Evolutionary conservation across 78 protist species (phyloP), one percentile per base, ranked within the genome.

Genomic region (Bigelowiella natans): DNA sequence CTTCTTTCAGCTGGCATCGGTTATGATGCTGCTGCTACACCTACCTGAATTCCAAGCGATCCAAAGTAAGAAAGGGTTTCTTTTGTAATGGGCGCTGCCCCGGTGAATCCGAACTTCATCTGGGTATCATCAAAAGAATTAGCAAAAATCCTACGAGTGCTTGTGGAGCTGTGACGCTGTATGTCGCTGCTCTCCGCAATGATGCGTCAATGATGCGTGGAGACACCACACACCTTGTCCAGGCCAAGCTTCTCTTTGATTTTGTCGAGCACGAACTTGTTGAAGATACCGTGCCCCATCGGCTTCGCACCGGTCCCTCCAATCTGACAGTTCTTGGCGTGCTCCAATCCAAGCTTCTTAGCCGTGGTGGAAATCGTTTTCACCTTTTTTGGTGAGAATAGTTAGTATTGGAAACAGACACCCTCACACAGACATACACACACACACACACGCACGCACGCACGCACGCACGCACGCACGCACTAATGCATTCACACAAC

Each of bases 21-120:
- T 18, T 90, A 93, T 93, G 38, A 64, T 40, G 37, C 91, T 82
- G n/a, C n/a, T n/a, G n/a, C n/a, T n/a, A n/a, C n/a, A n/a, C n/a
- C n/a, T n/a, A n/a, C n/a, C 2, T 94, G 88, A 36, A 96, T 93
- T 88, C 91, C 95, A 28, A 95, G 39, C 0, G 94, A 39, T 18
- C 93, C 40, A 86, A 96, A 95, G 91, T 93, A 95, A 11, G 94
- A 93, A 28, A 91, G 82, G 0, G 95, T 92, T 2, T 92, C 94
- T 39, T 31, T 31, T 2, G 91, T 39, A 40, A 94, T 94, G 28
- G 97, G 97, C 26, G 97, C 97, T 2, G 97, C 97, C 3, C 94
- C 95, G n/a, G 93, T 90, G 39, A 91, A 86, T 39, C 38, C 38
- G 85, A 92, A 38, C 31, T 82, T 88, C 73, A 51, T 51, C 73